A percentile compares a stretch with the other conserved stretches of the same genome.
Evolutionary conservation across 108 stramenopile species (phyloP).

Genomic region (Nitzschia palea): DNA sequence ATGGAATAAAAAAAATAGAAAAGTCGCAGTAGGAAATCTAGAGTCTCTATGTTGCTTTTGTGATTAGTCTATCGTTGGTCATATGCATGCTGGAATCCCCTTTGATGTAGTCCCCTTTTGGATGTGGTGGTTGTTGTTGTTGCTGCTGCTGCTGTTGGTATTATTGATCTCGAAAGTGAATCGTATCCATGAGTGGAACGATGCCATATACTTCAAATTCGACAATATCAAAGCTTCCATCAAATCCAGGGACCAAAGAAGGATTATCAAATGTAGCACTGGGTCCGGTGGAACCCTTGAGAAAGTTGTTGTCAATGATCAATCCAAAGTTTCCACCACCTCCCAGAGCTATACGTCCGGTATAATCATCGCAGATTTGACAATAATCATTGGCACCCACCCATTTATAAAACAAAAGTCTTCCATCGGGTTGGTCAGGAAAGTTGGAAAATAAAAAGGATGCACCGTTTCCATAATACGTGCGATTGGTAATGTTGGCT

Average conservation of each 20-base stretch:
- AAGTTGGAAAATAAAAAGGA: constrained; percentile 38
- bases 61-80: too few species aligned
- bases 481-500: constrained; percentile 1
- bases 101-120: neutral
- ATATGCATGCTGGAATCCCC: neutral
- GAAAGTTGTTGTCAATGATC: constrained; percentile 32
- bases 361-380: constrained; percentile 37
- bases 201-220: constrained; percentile 50
- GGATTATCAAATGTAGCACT: constrained; percentile 46
- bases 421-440: neutral
- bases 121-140: neutral
- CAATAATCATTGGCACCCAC: constrained; percentile 44
- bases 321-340: constrained; percentile 47
- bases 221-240: constrained; percentile 33
- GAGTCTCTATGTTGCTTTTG: too few species aligned
- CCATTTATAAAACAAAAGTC: constrained; percentile 32
- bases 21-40: too few species aligned
- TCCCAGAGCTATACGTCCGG: constrained; percentile 34
- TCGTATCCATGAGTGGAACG: constrained; percentile 6
- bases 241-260: constrained; percentile 16
- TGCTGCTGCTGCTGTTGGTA: too few species aligned
- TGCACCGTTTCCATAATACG: constrained; percentile 35
- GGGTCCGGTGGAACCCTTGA: constrained; percentile 29
- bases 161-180: constrained; percentile 3
- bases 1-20: neutral